Evolutionary conservation across 2,329 filamentous ascomycete genomes (phyloP), one percentile per base, ranked within the genome.

Genomic region (Knufia petricola): DNA sequence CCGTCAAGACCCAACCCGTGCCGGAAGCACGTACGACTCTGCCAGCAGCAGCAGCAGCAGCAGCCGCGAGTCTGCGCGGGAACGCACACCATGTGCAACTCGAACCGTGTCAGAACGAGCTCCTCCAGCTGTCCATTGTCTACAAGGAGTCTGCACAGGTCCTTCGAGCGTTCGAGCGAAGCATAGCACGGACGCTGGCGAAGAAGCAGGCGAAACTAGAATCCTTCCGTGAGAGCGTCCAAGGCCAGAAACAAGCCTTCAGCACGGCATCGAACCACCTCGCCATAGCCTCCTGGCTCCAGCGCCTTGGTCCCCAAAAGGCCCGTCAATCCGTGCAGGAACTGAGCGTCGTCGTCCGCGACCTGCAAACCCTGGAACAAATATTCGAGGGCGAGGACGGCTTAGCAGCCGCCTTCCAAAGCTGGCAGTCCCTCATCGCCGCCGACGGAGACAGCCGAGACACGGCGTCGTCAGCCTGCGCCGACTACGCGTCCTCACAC

Each of bases 51-150:
- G n/a, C n/a, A n/a, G n/a, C n/a, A n/a, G n/a, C n/a, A n/a, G 26
- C 9, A 17, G 17, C 24, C 17, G 12, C 15, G 12, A 42, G 12
- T 32, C 19, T 7, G 4, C 38, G 46, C n/a, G 2, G 15, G n/a
- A 15, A 8, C 8, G 4, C 10, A 8, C 15, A 24, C n/a, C 12
- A 8, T n/a, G 13, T 30, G 12, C 37, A 36, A 20, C 23, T 23
- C 8, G 38, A 32, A 26, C 23, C 39, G 4, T 17, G 31, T 8
- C 36, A 68, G 49, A 68, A 65, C 0, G 69, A 72, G 50, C 58
- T 72, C 10, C 58, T 72, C 20, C 69, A 72, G 48, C 52, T 72
- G 13, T 64, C 61, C 46, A 60, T 70, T 3, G 58, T 70, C 4
- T 63, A 69, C 53, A 59, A 50, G 13, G 41, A 37, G 10, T 52